Evolutionary conservation across 2,329 filamentous ascomycete genomes (phyloP).

Genomic region (Dothideomycetes sp.): DNA sequence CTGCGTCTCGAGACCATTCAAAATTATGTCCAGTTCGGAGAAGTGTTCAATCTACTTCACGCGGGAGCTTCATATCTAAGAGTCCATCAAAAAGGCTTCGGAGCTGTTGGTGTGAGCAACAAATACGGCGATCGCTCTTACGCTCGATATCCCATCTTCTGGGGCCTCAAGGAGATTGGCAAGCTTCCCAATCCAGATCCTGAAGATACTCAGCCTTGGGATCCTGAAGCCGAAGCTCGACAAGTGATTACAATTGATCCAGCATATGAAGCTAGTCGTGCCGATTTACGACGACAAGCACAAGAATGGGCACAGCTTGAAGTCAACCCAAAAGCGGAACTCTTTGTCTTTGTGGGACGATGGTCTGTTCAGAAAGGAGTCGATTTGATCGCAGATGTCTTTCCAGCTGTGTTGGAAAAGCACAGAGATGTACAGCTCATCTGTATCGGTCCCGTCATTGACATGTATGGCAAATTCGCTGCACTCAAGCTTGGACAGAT

Average conservation of each 20-base stretch:
- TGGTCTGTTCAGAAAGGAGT: conserved; percentile 62
- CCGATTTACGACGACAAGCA: conserved; percentile 46
- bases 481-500: conserved; percentile 53
- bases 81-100: conserved; percentile 56
- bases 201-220: conserved; percentile 51
- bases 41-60: conserved; percentile 58
- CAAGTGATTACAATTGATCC: conserved; percentile 42
- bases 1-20: conserved; percentile 44
- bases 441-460: conserved; percentile 53
- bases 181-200: conserved; percentile 56
- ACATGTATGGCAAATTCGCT: conserved; percentile 57
- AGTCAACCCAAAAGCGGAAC: conserved; percentile 49
- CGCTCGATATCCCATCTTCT: conserved; percentile 58
- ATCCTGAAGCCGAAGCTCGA: conserved; percentile 39
- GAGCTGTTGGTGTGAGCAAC: conserved; percentile 56
- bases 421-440: conserved; percentile 51
- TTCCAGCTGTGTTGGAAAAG: conserved; percentile 51
- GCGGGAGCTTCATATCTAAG: conserved; percentile 56
- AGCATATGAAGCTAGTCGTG: conserved; percentile 42
- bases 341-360: conserved; percentile 58
- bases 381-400: conserved; percentile 57
- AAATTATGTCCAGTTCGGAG: conserved; percentile 56
- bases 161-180: conserved; percentile 54
- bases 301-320: conserved; percentile 58
- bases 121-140: conserved; percentile 62